Evolutionary conservation across 2,329 filamentous ascomycete genomes (phyloP).

Genomic region (Daldinia sp.): DNA sequence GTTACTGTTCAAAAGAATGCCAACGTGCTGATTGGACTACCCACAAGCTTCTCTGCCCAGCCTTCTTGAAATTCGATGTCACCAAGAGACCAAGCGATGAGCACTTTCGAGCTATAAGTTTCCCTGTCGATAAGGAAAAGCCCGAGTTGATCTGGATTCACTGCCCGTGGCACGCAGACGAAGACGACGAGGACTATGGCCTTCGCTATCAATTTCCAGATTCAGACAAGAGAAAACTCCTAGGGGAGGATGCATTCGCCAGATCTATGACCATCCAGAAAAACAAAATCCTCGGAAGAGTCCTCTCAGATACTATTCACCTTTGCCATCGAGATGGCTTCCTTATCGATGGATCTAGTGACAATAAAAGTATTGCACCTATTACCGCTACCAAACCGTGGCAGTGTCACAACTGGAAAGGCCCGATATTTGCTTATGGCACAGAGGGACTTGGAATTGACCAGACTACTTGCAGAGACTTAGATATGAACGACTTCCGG

Average conservation of each 20-base stretch:
- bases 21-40: constrained; percentile 23
- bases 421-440: constrained; percentile 25
- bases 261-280: background rate
- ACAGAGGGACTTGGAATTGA: background rate
- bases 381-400: constrained; percentile 8
- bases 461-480: constrained; percentile 17
- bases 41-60: constrained; percentile 26
- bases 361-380: constrained; percentile 15
- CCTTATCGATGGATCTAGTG: constrained; percentile 17
- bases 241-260: background rate
- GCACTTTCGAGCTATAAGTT: constrained; percentile 19
- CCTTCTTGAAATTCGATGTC: constrained; percentile 10
- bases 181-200: background rate
- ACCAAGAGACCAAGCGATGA: constrained; percentile 15
- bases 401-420: constrained; percentile 18
- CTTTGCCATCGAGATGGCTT: background rate
- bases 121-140: constrained; percentile 7
- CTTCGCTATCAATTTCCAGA: background rate
- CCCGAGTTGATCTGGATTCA: constrained; percentile 21
- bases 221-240: background rate
- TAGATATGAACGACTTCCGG: constrained; percentile 37
- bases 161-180: constrained; percentile 7
- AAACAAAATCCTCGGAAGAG: background rate
- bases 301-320: constrained; percentile 8
- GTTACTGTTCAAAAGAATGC: constrained; percentile 29